These are phyloP conservation scores for Phyllosticta capitalensis DNA, from an alignment of 2,329 filamentous ascomycete species.

Conservation along the genomic window DNA sequence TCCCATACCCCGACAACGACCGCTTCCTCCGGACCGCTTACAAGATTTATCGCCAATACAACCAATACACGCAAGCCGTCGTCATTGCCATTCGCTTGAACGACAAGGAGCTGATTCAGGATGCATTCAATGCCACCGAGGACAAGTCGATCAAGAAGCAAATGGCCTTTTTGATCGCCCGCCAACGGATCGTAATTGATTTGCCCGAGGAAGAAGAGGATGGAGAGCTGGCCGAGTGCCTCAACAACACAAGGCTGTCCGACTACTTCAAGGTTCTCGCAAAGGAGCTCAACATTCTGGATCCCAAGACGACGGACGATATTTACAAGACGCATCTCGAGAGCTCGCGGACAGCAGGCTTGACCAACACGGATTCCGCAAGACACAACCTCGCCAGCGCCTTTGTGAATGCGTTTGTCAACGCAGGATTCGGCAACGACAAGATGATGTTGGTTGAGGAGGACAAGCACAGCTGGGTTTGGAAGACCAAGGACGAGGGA, in stretches of 20 bases:
- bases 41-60: slow-evolving; percentile 85
- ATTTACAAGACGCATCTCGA: slow-evolving; percentile 99
- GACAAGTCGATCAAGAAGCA: slow-evolving; percentile 84
- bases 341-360: slow-evolving; percentile 81
- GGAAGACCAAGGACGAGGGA: slow-evolving; percentile 97
- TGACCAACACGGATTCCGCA: slow-evolving; percentile 92
- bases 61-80: slow-evolving; percentile 87
- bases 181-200: slow-evolving; percentile 80
- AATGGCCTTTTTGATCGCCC: slow-evolving; percentile 82
- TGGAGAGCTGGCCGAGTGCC: slow-evolving; percentile 66
- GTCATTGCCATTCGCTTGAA: slow-evolving; percentile 90
- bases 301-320: slow-evolving; percentile 93
- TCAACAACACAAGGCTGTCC: slow-evolving; percentile 79
- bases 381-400: slow-evolving; percentile 91
- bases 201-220: slow-evolving; percentile 58
- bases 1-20: slow-evolving; percentile 96
- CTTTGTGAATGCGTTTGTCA: slow-evolving; percentile 95
- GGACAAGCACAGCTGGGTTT: slow-evolving; percentile 83
- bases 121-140: slow-evolving; percentile 68
- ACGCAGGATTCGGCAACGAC: slow-evolving; percentile 88
- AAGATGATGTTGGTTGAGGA: slow-evolving; percentile 95
- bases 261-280: slow-evolving; percentile 90
- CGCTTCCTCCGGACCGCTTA: slow-evolving; percentile 89
- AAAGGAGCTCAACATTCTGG: slow-evolving; percentile 93
- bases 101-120: slow-evolving; percentile 70